A percentile compares a stretch with the other conserved stretches of the same genome.
Conservation (phyloP, 306 rosid genomes). For the Erythrophleum fordii region DNA sequence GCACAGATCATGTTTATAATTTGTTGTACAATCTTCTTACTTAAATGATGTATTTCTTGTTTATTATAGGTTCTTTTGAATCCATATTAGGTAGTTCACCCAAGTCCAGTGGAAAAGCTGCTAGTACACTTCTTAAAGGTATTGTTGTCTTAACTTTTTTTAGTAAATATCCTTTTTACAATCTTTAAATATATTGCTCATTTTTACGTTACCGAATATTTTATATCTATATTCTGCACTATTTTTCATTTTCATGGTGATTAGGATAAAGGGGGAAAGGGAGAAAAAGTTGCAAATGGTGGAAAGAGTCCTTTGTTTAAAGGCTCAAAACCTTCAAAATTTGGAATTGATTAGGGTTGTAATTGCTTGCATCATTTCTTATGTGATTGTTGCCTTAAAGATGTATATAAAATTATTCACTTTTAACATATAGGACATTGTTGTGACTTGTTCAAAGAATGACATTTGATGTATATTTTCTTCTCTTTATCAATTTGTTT, state of each 20-base stretch:
- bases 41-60: constrained; percentile 18
- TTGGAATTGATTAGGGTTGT: constrained; percentile 67
- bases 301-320: constrained; percentile 50
- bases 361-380: constrained; percentile 35
- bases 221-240: constrained; percentile 4
- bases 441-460: not conserved
- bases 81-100: constrained; percentile 36
- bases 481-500: not conserved
- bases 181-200: constrained; percentile 10
- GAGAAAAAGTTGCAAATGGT: constrained; percentile 53
- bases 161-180: constrained; percentile 5
- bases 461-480: not conserved
- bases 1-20: constrained; percentile 11
- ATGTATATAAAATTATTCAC: not conserved
- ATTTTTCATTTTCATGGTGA: constrained; percentile 42
- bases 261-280: constrained; percentile 66
- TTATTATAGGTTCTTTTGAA: constrained; percentile 44
- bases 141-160: constrained; percentile 15
- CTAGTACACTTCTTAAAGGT: constrained; percentile 46
- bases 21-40: constrained; percentile 23
- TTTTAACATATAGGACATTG: not conserved
- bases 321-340: constrained; percentile 57
- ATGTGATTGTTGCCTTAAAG: constrained; percentile 20
- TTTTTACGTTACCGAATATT: constrained; percentile 16
- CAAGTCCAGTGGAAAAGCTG: constrained; percentile 50